These are phyloP conservation scores for Psilocybe mexicana DNA, from an alignment of 1,284 basidiomycete species.

Conservation along the genomic window DNA sequence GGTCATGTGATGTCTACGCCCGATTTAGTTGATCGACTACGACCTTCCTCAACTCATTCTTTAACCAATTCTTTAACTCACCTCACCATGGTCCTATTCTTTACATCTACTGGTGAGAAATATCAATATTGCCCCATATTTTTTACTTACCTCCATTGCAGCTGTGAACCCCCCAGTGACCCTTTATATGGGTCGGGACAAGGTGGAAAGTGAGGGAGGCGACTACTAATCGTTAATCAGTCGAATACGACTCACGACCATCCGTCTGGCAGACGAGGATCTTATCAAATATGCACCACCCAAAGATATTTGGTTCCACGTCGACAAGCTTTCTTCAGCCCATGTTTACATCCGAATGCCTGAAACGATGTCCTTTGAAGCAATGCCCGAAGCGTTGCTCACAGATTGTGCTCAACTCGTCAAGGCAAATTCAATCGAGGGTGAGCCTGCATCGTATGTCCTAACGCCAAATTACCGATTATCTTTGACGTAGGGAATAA, in stretches of 20 bases:
- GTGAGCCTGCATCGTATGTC: constrained; percentile 37
- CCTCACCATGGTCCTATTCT: constrained; percentile 61
- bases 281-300: constrained; percentile 91
- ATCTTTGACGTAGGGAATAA: constrained; percentile 75
- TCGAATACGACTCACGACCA: constrained; percentile 18
- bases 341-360: constrained; percentile 93
- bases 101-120: constrained; percentile 56
- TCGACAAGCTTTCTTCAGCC: constrained; percentile 91
- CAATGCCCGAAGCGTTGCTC: constrained; percentile 79
- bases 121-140: background rate
- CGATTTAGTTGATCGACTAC: too few relatives aligned
- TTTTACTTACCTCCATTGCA: constrained; percentile 25
- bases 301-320: constrained; percentile 80
- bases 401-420: constrained; percentile 92
- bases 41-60: background rate
- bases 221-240: constrained; percentile 4
- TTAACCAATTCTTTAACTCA: background rate
- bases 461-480: background rate
- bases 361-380: constrained; percentile 81
- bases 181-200: constrained; percentile 96
- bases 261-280: constrained; percentile 75
- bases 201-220: constrained; percentile 81
- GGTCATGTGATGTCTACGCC: background rate
- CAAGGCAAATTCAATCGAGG: constrained; percentile 97
- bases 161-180: constrained; percentile 64